Percentiles rank a stretch among this genome's conserved stretches.
phyloP scores from a whole-genome alignment of 129 eudicot species.

The Flaveria sonorensis region DNA sequence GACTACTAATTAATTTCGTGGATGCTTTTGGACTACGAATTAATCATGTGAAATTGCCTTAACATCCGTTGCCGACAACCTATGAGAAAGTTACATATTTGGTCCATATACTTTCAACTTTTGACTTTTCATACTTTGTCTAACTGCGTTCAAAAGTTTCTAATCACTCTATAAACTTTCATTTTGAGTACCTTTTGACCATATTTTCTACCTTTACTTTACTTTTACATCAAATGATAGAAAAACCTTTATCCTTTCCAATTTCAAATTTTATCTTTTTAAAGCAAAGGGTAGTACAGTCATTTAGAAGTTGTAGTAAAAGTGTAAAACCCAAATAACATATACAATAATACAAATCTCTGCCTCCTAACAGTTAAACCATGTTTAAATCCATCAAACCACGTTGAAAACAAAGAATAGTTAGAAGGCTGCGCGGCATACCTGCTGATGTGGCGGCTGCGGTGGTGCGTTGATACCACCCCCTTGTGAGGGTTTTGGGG shows the following conservation, averaged over 20 bases:
- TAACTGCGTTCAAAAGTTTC: background rate
- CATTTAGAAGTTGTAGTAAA: background rate
- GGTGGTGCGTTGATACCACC: too few species aligned
- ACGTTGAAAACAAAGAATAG: too few species aligned
- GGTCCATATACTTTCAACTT: conserved; percentile 6
- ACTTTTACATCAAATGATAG: conserved; percentile 4
- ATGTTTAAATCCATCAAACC: too few species aligned
- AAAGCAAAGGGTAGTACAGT: background rate
- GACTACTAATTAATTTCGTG: background rate
- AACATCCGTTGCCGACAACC: conserved; percentile 31
- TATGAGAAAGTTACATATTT: background rate
- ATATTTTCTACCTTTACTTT: background rate
- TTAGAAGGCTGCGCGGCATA: too few species aligned
- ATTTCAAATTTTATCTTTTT: background rate
- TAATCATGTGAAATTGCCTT: background rate
- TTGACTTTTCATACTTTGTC: background rate
- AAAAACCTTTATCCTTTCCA: background rate
- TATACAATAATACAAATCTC: too few species aligned
- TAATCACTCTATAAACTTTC: background rate
- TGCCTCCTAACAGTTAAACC: too few species aligned
- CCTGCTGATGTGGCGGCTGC: too few species aligned
- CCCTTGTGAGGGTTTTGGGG: too few species aligned
- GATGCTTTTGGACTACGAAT: background rate
- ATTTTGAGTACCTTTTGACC: background rate
- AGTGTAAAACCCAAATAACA: too few species aligned